Evolutionary conservation across 768 basidiomycete species (phyloP), one percentile per base, ranked within the genome.

Genomic region (Amanita molliuscula): DNA sequence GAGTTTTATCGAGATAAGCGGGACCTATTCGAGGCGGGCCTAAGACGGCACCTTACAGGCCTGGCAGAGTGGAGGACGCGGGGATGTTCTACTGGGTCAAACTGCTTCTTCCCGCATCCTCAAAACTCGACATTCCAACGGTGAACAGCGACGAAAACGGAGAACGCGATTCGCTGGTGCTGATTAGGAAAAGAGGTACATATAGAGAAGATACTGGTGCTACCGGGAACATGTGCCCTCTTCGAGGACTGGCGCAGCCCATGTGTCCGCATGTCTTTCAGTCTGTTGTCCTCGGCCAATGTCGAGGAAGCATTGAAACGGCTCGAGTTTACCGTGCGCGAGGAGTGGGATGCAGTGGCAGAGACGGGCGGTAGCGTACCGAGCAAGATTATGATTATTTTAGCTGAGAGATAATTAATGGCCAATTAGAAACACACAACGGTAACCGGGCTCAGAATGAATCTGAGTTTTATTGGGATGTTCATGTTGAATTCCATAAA

Each of bases 1-100:
- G n/a, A n/a, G n/a, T n/a, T n/a, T n/a, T n/a, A n/a, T n/a, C n/a
- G n/a, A n/a, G n/a, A n/a, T n/a, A n/a, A n/a, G n/a, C n/a, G n/a
- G n/a, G n/a, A n/a, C 58, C 68, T 78, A 13, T 92, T 94, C 60
- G 82, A 88, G 60, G 65, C n/a, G n/a, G n/a, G n/a, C n/a, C n/a
- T n/a, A n/a, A n/a, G n/a, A n/a, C 75, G 72, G 54, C 79, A 92
- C 61, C 76, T 94, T 15, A 67, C 70, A 31, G 88, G 81, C 3
- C 67, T 93, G 34, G 89, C 79, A 13, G 77, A 82, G 65, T 85
- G 82, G 82, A 66, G 61, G 76, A 81, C 57, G 78, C 84, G n/a
- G 84, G 87, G 49, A 88, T 94, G 88, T 94, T 93, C 70, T 79
- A 88, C 62, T 92, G 88, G 85, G 78, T 44, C 8, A 80, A 69